These are phyloP conservation scores for Cystoderma amianthinum DNA, from an alignment of 768 basidiomycete genomes.

Conservation along the genomic window DNA sequence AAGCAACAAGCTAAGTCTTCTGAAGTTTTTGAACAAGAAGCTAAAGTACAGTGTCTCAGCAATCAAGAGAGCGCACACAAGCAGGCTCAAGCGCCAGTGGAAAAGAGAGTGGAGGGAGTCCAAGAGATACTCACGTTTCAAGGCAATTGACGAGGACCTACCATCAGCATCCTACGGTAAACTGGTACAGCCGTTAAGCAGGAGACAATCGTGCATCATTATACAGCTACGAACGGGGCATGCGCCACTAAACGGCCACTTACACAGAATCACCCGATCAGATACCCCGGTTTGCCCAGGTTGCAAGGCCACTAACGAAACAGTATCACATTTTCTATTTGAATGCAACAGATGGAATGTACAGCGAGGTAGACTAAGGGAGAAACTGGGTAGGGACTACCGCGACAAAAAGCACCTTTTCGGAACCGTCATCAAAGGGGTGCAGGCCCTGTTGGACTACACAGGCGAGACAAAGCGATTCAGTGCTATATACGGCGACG, in stretches of 20 bases:
- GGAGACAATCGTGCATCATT: constrained; percentile 13
- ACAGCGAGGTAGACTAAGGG: too few species aligned
- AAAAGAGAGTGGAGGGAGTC: constrained; percentile 2
- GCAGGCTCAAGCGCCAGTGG: constrained; percentile 4
- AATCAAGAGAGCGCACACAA: constrained; percentile 3
- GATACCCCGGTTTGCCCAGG: constrained; percentile 17
- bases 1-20: background rate
- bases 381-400: too few species aligned
- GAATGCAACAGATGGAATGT: too few species aligned
- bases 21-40: background rate
- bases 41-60: background rate
- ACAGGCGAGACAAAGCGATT: too few species aligned
- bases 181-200: constrained; percentile 1
- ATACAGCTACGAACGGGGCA: constrained; percentile 22
- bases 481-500: too few species aligned
- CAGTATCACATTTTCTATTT: constrained; percentile 19
- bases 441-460: too few species aligned
- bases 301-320: constrained; percentile 16
- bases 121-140: constrained; percentile 4
- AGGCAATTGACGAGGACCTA: constrained; percentile 4
- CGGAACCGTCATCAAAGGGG: too few species aligned
- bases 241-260: constrained; percentile 19
- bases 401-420: too few species aligned
- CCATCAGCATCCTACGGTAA: constrained; percentile 10
- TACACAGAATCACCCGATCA: constrained; percentile 14